These are phyloP conservation scores for Penicillium sp. DNA, from an alignment of 2,329 filamentous ascomycete species.

Conservation along the genomic window DNA sequence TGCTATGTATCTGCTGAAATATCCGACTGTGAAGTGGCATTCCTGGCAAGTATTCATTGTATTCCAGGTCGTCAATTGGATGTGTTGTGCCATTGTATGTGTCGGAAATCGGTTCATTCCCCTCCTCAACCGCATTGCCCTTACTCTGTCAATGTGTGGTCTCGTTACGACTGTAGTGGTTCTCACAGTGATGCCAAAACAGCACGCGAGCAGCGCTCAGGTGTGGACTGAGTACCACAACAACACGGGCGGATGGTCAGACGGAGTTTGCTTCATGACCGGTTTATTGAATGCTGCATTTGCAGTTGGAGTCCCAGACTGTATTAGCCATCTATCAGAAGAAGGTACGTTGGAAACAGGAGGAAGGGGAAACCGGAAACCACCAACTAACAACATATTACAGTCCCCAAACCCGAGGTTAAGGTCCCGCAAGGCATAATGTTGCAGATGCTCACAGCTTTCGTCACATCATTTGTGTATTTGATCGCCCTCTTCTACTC, in stretches of 20 bases:
- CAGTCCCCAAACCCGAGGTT: slow-evolving; percentile 28
- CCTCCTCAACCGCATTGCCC: slow-evolving; percentile 53
- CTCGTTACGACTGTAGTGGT: slow-evolving; percentile 51
- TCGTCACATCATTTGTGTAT: slow-evolving; percentile 46
- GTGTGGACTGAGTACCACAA: slow-evolving; percentile 33
- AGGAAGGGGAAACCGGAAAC: background rate
- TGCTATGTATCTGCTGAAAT: slow-evolving; percentile 31
- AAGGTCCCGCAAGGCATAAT: slow-evolving; percentile 48
- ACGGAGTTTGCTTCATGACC: slow-evolving; percentile 50
- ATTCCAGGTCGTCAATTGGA: slow-evolving; percentile 51
- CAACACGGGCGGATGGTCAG: slow-evolving; percentile 31
- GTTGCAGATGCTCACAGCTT: slow-evolving; percentile 46
- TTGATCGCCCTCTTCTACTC: slow-evolving; percentile 45
- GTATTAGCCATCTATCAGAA: slow-evolving; percentile 60
- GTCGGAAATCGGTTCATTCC: slow-evolving; percentile 51
- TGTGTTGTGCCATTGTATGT: slow-evolving; percentile 50
- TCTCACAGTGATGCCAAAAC: slow-evolving; percentile 48
- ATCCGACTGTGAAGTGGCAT: slow-evolving; percentile 25
- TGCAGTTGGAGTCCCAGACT: slow-evolving; percentile 64
- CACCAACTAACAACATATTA: background rate
- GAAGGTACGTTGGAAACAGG: slow-evolving; percentile 38
- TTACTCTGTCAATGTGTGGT: slow-evolving; percentile 52
- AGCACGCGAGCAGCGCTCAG: slow-evolving; percentile 25
- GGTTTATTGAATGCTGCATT: slow-evolving; percentile 66
- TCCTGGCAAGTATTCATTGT: slow-evolving; percentile 34